Percentiles rank a stretch among this genome's conserved stretches.
phyloP scores from a whole-genome alignment of 2,329 filamentous ascomycete genomes.

The Phoma sp. region DNA sequence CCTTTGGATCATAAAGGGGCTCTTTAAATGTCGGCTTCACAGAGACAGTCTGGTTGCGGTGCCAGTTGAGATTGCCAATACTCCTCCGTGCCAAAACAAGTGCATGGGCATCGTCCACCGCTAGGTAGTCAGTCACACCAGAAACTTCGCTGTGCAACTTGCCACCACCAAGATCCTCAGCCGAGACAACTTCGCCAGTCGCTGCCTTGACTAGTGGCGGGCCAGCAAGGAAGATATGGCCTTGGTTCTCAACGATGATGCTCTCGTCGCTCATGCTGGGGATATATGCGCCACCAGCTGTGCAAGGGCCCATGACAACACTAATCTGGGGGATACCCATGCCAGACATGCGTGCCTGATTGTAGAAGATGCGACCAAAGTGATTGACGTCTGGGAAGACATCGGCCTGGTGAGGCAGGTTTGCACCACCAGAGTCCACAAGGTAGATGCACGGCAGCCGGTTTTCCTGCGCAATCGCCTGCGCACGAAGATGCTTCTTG shows the following conservation, averaged over 20 bases:
- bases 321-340: slow-evolving; percentile 90
- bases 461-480: slow-evolving; percentile 90
- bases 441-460: slow-evolving; percentile 85
- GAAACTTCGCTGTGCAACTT: slow-evolving; percentile 88
- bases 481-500: slow-evolving; percentile 94
- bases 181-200: slow-evolving; percentile 88
- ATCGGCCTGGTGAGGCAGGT: slow-evolving; percentile 91
- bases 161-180: slow-evolving; percentile 89
- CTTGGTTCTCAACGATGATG: slow-evolving; percentile 94
- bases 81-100: slow-evolving; percentile 83
- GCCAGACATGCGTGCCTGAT: slow-evolving; percentile 92
- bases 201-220: slow-evolving; percentile 95
- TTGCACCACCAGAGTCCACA: slow-evolving; percentile 93
- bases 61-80: slow-evolving; percentile 90
- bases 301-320: slow-evolving; percentile 97
- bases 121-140: slow-evolving; percentile 93
- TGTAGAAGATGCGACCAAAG: slow-evolving; percentile 97
- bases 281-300: slow-evolving; percentile 93
- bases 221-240: slow-evolving; percentile 96
- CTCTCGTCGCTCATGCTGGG: slow-evolving; percentile 97
- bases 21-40: slow-evolving; percentile 64
- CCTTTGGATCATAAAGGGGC: slow-evolving; percentile 78
- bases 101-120: slow-evolving; percentile 92
- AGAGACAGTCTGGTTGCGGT: slow-evolving; percentile 51
- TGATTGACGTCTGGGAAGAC: slow-evolving; percentile 95